Conservation (phyloP, 768 basidiomycete species). For the Boletus insuetus region DNA sequence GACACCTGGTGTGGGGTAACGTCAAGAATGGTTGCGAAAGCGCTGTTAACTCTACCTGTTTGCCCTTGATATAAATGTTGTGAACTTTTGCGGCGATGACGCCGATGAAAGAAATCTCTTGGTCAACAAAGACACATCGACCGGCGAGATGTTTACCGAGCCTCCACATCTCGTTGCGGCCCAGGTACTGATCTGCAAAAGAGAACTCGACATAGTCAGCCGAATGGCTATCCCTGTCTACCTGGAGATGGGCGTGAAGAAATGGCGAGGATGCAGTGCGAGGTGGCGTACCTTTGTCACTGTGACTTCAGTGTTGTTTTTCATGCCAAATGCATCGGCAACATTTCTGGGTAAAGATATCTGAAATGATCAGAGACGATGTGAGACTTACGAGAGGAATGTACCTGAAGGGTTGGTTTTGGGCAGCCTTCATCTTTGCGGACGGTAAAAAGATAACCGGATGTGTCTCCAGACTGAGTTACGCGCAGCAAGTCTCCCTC, state of each 20-base stretch:
- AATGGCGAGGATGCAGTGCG: neutral
- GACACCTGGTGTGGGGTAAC: constrained; percentile 53
- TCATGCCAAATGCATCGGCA: constrained; percentile 66
- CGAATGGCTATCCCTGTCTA: constrained; percentile 57
- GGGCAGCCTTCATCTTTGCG: constrained; percentile 58
- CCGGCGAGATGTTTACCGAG: constrained; percentile 78
- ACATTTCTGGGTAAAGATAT: constrained; percentile 74
- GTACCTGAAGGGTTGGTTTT: constrained; percentile 66
- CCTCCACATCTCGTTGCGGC: constrained; percentile 96
- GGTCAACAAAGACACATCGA: constrained; percentile 77
- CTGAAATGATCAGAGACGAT: constrained; percentile 33
- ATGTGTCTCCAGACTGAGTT: constrained; percentile 38
- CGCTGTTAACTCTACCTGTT: constrained; percentile 45
- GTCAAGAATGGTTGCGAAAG: neutral
- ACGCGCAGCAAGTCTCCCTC: constrained; percentile 75
- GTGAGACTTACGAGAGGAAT: neutral
- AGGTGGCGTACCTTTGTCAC: constrained; percentile 57
- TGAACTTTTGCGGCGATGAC: constrained; percentile 81
- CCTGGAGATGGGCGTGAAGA: constrained; percentile 40
- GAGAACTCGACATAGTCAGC: constrained; percentile 86
- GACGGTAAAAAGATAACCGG: constrained; percentile 63
- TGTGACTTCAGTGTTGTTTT: constrained; percentile 69
- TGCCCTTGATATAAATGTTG: constrained; percentile 67
- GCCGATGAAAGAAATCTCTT: constrained; percentile 85
- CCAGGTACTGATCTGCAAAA: constrained; percentile 94